These are phyloP conservation scores for Tetrahymena malaccensis DNA, from an alignment of 73 alveolate species.

Conservation along the genomic window DNA sequence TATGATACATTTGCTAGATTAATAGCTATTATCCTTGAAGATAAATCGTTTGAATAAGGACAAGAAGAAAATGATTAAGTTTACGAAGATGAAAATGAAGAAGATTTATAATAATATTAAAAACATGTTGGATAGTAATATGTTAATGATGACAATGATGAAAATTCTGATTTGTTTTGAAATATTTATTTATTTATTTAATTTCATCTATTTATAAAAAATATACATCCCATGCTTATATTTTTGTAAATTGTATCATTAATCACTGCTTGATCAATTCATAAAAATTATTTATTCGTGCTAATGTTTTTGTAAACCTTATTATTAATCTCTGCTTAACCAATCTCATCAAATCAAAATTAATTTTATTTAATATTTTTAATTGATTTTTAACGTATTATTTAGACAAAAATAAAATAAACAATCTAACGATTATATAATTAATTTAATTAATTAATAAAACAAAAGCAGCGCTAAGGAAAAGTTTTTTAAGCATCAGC, in stretches of 20 bases:
- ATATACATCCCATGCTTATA: too few relatives aligned
- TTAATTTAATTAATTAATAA: background rate
- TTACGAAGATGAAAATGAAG: background rate
- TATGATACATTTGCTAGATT: constrained; percentile 29
- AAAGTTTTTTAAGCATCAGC: background rate
- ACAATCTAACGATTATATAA: background rate
- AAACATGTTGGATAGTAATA: background rate
- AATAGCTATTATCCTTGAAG: constrained; percentile 35
- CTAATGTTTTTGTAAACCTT: too few relatives aligned
- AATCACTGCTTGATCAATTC: background rate
- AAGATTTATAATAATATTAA: background rate
- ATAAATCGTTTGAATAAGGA: constrained; percentile 6
- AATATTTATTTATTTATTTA: background rate
- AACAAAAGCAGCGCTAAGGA: background rate
- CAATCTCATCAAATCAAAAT: background rate
- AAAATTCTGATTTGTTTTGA: background rate
- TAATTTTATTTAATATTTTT: too few relatives aligned
- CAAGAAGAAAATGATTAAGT: background rate
- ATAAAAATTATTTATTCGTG: too few relatives aligned
- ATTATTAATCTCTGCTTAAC: background rate
- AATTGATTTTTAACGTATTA: background rate
- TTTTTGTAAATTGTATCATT: too few relatives aligned
- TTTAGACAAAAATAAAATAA: too few relatives aligned
- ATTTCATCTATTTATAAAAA: too few relatives aligned
- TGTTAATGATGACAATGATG: background rate